phyloP scores from a whole-genome alignment of 352 stramenopile species.

The Phytophthora idaei region DNA sequence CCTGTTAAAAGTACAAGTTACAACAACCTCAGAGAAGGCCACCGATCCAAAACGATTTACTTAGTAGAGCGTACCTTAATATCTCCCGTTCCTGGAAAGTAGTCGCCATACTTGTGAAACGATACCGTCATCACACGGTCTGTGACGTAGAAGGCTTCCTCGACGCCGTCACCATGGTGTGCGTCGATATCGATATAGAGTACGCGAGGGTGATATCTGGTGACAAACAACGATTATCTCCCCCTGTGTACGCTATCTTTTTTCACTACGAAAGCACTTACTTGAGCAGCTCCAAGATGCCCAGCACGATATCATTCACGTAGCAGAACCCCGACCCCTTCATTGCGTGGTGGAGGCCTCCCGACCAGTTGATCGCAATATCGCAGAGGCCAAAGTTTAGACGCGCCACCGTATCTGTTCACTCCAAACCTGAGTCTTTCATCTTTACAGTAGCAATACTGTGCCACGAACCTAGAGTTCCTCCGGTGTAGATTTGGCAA shows the following conservation, averaged over 20 bases:
- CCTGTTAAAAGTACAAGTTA: slow-evolving; percentile 27
- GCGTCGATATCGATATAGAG: slow-evolving; percentile 99
- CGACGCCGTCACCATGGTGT: slow-evolving; percentile 98
- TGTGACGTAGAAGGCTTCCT: slow-evolving; percentile 96
- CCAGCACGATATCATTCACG: slow-evolving; percentile 98
- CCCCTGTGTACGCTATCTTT: slow-evolving; percentile 94
- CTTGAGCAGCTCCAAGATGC: slow-evolving; percentile 98
- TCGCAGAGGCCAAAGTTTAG: slow-evolving; percentile 96
- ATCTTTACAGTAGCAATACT: neutral
- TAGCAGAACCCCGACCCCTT: slow-evolving; percentile 97
- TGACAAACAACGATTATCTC: slow-evolving; percentile 58
- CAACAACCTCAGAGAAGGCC: neutral
- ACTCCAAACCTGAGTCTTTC: neutral
- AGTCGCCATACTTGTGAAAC: slow-evolving; percentile 99
- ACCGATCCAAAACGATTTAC: neutral
- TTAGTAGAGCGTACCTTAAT: slow-evolving; percentile 43
- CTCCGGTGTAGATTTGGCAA: slow-evolving; percentile 96
- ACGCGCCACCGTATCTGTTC: slow-evolving; percentile 93
- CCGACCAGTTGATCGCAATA: slow-evolving; percentile 98
- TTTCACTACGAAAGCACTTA: slow-evolving; percentile 63
- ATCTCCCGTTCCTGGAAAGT: slow-evolving; percentile 97
- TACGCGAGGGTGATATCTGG: slow-evolving; percentile 94
- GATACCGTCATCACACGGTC: slow-evolving; percentile 98
- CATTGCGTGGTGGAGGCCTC: slow-evolving; percentile 98
- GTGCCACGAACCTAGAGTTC: slow-evolving; percentile 79